phyloP scores from a whole-genome alignment of 768 basidiomycete species.

The Vishniacozyma victoriae region DNA sequence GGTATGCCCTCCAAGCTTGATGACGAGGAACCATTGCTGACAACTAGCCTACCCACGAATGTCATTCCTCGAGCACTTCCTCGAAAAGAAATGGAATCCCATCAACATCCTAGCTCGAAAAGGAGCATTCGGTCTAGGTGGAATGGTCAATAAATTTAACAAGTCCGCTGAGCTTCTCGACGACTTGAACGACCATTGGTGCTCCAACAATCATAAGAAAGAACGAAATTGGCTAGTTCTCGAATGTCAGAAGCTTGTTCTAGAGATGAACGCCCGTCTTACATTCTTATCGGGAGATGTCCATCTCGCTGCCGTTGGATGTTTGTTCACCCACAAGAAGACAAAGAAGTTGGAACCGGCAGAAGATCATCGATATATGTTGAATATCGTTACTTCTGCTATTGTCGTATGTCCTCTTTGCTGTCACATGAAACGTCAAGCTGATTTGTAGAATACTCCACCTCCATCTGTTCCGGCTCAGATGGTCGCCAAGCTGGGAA shows the following conservation, averaged over 20 bases:
- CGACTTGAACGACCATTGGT: constrained; percentile 93
- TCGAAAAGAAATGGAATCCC: constrained; percentile 80
- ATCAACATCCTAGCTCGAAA: constrained; percentile 65
- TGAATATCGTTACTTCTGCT: constrained; percentile 63
- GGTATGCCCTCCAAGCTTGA: constrained; percentile 39
- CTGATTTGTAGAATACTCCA: constrained; percentile 66
- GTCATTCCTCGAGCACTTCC: constrained; percentile 62
- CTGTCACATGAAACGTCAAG: not conserved
- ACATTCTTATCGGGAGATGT: constrained; percentile 88
- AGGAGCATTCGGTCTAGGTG: constrained; percentile 63
- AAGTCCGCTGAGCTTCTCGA: constrained; percentile 75
- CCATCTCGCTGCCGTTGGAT: constrained; percentile 77
- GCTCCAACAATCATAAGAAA: constrained; percentile 62
- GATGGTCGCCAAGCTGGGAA: constrained; percentile 69
- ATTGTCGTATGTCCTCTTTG: constrained; percentile 58
- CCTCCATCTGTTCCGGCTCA: constrained; percentile 59
- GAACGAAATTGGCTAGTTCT: constrained; percentile 87
- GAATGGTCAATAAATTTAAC: constrained; percentile 54
- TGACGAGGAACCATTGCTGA: not conserved
- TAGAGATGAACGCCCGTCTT: constrained; percentile 61
- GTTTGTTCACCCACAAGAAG: constrained; percentile 29
- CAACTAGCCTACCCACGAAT: constrained; percentile 70
- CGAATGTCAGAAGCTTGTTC: constrained; percentile 68
- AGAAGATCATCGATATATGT: constrained; percentile 78
- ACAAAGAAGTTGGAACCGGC: constrained; percentile 52